phyloP scores from a whole-genome alignment of 768 basidiomycete genomes.

The Fomitopsis pulvina region DNA sequence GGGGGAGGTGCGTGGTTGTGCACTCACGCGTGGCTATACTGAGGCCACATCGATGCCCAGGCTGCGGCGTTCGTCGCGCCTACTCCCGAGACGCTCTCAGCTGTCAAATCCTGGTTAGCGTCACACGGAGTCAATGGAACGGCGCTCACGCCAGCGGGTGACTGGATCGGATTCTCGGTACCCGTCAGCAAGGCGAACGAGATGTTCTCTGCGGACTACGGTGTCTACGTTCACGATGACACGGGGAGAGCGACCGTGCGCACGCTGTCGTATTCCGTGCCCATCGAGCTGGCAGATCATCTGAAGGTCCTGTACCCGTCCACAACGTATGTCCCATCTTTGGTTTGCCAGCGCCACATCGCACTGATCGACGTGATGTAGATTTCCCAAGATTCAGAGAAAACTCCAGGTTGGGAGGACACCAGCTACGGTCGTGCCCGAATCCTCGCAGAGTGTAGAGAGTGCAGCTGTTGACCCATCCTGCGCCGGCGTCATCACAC shows the following conservation, averaged over 20 bases:
- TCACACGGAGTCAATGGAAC: slow-evolving; percentile 21
- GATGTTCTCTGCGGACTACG: slow-evolving; percentile 29
- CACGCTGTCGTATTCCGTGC: slow-evolving; percentile 33
- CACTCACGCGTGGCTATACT: background rate
- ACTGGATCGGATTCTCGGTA: slow-evolving; percentile 29
- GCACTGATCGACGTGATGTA: slow-evolving; percentile 21
- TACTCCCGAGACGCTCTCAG: slow-evolving; percentile 18
- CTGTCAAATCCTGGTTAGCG: slow-evolving; percentile 22
- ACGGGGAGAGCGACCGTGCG: slow-evolving; percentile 25
- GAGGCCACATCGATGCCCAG: slow-evolving; percentile 7
- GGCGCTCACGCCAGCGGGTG: slow-evolving; percentile 21
- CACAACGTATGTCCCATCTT: slow-evolving; percentile 15
- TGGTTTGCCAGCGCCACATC: background rate
- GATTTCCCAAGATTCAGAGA: slow-evolving; percentile 25
- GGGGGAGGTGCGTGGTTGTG: slow-evolving; percentile 28
- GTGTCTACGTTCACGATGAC: slow-evolving; percentile 24
- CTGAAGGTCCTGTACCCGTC: slow-evolving; percentile 28
- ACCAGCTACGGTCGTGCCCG: background rate
- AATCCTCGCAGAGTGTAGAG: background rate
- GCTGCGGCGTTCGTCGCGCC: slow-evolving; percentile 22
- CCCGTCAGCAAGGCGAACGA: slow-evolving; percentile 29
- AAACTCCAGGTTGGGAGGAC: background rate
- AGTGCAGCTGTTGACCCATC: slow-evolving; percentile 17
- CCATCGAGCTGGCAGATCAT: slow-evolving; percentile 22
- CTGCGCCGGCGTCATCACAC: slow-evolving; percentile 20